phyloP scores from a whole-genome alignment of 179 eudicot species.

The Spinacia oleracea region DNA sequence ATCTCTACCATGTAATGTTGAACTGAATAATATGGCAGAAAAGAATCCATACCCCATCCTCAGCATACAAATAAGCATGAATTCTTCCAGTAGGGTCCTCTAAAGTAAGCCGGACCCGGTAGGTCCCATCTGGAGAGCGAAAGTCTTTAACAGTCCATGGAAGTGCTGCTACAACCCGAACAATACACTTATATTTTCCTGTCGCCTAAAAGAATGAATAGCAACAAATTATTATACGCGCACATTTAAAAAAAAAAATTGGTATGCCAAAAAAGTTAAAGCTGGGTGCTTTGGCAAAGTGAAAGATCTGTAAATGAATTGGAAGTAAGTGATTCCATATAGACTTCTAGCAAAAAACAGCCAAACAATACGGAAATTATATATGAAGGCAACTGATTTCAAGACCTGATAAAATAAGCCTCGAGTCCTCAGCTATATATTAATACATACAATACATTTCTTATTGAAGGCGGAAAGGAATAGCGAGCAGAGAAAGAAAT shows the following conservation, averaged over 20 bases:
- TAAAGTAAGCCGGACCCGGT: slow-evolving; percentile 65
- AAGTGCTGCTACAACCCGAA: slow-evolving; percentile 61
- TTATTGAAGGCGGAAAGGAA: neutral
- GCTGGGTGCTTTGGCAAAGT: neutral
- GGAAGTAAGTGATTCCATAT: neutral
- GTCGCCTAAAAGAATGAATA: slow-evolving; percentile 51
- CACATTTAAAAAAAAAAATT: neutral
- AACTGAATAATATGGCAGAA: neutral
- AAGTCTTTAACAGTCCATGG: slow-evolving; percentile 71
- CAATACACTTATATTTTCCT: slow-evolving; percentile 72
- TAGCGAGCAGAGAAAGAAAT: neutral
- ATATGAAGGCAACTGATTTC: neutral
- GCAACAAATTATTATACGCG: neutral
- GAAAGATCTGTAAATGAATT: neutral
- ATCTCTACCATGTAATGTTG: neutral
- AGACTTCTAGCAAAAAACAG: neutral
- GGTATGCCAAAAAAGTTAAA: neutral
- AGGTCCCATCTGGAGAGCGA: slow-evolving; percentile 53
- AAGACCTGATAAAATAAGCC: too few relatives aligned
- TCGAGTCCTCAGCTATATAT: neutral
- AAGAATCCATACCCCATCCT: slow-evolving; percentile 65
- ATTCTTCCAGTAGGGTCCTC: slow-evolving; percentile 92
- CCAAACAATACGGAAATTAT: neutral
- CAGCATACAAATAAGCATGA: slow-evolving; percentile 68
- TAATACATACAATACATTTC: neutral